phyloP scores from a whole-genome alignment of 805 yeast species.

The Metschnikowia kunwiensis region DNA sequence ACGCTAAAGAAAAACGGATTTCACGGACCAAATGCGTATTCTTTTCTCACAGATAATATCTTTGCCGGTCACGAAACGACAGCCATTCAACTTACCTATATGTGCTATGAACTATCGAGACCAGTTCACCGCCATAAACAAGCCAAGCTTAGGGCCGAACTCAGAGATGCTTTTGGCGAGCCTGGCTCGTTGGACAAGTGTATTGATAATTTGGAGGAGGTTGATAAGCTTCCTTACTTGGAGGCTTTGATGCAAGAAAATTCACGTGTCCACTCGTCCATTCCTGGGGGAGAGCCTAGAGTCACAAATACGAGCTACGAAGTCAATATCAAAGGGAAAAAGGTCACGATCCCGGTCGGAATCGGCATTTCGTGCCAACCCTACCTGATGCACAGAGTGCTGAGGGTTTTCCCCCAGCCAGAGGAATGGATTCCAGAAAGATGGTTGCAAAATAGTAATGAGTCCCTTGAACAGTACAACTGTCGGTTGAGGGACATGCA shows the following conservation, averaged over 20 bases:
- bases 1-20: slow-evolving; percentile 33
- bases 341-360: slow-evolving; percentile 44
- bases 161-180: slow-evolving; percentile 33
- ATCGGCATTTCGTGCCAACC: slow-evolving; percentile 65
- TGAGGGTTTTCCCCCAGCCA: slow-evolving; percentile 49
- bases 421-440: slow-evolving; percentile 56
- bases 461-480: slow-evolving; percentile 28
- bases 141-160: slow-evolving; percentile 45
- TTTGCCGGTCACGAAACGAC: slow-evolving; percentile 78
- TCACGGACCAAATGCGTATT: slow-evolving; percentile 33
- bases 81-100: slow-evolving; percentile 44
- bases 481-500: slow-evolving; percentile 44
- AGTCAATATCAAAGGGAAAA: slow-evolving; percentile 15
- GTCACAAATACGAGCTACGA: slow-evolving; percentile 32
- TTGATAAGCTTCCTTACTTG: slow-evolving; percentile 56
- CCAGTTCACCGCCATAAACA: slow-evolving; percentile 48
- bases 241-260: slow-evolving; percentile 63
- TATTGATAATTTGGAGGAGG: slow-evolving; percentile 32
- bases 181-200: slow-evolving; percentile 21
- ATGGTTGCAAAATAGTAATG: slow-evolving; percentile 48
- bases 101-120: slow-evolving; percentile 56
- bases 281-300: slow-evolving; percentile 73
- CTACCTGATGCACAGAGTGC: slow-evolving; percentile 57
- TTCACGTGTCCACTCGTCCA: slow-evolving; percentile 61
- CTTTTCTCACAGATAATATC: slow-evolving; percentile 54